Evolutionary conservation across 2,329 filamentous ascomycete species (phyloP), one percentile per base, ranked within the genome.

Genomic region (Pseudodiploospora longispora): DNA sequence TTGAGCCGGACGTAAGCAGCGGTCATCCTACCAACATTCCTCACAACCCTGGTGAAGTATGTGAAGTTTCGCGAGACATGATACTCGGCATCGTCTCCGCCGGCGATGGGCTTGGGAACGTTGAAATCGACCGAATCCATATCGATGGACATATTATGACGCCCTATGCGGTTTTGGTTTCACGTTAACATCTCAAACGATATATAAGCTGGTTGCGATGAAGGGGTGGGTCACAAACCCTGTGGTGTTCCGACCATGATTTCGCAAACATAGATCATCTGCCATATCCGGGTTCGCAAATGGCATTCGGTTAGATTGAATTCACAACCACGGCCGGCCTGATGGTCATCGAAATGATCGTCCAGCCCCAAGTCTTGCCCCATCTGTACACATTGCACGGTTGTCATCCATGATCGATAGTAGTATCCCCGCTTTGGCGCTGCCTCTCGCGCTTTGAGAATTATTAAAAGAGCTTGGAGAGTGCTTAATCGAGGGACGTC

Each of bases 391-490:
- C 91, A 88, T 48, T 90, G 87, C 42, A 95, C 91, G 19, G 95
- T 81, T 5, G 86, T 87, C 80, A 96, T 95, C 91, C 93, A 97
- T 0, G 93, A 97, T 33, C 91, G 83, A 65, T 93, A 97, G 63
- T 93, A 97, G 60, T 97, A 97, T 1, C 93, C 93, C 48, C 87
- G 82, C 59, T 95, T 95, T 0, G 91, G 90, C 6, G 85, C 82
- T n/a, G 87, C 85, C 63, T 97, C 91, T 50, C 89, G 79, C 1
- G 91, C 93, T 63, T 97, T 97, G 36, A 96, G 69, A 12, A 96
- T 74, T 37, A 97, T 82, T 37, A 96, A 68, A 49, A 95, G 71
- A 3, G 89, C 91, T 65, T 97, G 91, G 7, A 97, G 81, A 0
- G 93, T 97, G 64, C 88, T 96, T 38, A 97, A 60, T 40, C 91